Evolutionary conservation across 2,329 filamentous ascomycete genomes (phyloP).

Genomic region (Hymenoscyphus infarciens): DNA sequence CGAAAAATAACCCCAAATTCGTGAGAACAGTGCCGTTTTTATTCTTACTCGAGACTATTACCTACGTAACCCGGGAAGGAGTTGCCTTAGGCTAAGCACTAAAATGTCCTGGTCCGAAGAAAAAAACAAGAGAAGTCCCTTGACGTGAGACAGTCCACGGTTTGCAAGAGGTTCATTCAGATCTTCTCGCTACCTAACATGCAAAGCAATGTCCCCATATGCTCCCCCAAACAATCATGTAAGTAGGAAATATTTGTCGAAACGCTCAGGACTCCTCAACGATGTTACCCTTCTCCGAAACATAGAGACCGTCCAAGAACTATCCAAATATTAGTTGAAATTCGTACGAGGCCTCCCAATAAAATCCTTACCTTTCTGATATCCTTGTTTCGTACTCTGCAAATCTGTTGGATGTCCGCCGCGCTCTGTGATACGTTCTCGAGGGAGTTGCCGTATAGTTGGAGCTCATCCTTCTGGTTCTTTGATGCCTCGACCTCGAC

Average conservation of each 20-base stretch:
- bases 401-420: slow-evolving; percentile 99
- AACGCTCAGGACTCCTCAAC: slow-evolving; percentile 51
- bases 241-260: slow-evolving; percentile 26
- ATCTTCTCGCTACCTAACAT: slow-evolving; percentile 35
- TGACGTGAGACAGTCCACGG: slow-evolving; percentile 8
- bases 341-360: background rate
- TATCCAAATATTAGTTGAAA: slow-evolving; percentile 37
- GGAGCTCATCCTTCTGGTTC: slow-evolving; percentile 96
- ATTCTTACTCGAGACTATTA: slow-evolving; percentile 4
- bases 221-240: slow-evolving; percentile 29
- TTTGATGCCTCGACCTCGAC: slow-evolving; percentile 88
- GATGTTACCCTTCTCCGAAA: slow-evolving; percentile 98
- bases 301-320: slow-evolving; percentile 99
- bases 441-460: slow-evolving; percentile 88
- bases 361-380: slow-evolving; percentile 80
- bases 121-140: slow-evolving; percentile 3
- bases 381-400: slow-evolving; percentile 99
- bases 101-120: slow-evolving; percentile 5
- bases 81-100: slow-evolving; percentile 4
- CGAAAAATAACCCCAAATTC: background rate
- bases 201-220: slow-evolving; percentile 32
- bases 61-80: background rate
- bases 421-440: slow-evolving; percentile 97
- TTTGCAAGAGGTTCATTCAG: slow-evolving; percentile 35
- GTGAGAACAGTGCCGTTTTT: slow-evolving; percentile 3